Evolutionary conservation across 73 alveolate genomes (phyloP).

Genomic region (Paramecium primaurelia): DNA sequence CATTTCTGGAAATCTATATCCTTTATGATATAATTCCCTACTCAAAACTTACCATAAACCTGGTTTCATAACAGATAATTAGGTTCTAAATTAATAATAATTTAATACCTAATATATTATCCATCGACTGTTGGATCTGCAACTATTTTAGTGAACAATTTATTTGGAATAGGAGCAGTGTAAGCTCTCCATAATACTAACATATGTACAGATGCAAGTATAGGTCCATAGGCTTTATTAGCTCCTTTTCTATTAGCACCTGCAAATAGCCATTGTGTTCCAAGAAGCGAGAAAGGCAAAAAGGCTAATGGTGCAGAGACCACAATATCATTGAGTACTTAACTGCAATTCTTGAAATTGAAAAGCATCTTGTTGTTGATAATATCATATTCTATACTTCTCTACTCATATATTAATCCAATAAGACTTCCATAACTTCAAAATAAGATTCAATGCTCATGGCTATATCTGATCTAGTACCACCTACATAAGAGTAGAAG

Average conservation of each 20-base stretch:
- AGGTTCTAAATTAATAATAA: neutral
- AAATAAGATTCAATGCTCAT: neutral
- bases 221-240: neutral
- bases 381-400: neutral
- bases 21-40: conserved; percentile 27
- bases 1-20: conserved; percentile 52
- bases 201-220: neutral
- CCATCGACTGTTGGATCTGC: conserved; percentile 45
- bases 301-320: neutral
- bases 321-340: neutral
- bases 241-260: neutral
- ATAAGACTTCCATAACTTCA: conserved; percentile 27
- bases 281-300: neutral
- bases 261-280: neutral
- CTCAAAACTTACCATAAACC: conserved; percentile 4
- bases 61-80: conserved; percentile 30
- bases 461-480: neutral
- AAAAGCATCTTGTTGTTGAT: neutral
- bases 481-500: conserved; percentile 28
- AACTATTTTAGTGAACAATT: conserved; percentile 8
- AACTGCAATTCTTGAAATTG: conserved; percentile 17
- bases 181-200: conserved; percentile 35
- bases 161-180: conserved; percentile 12
- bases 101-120: conserved; percentile 24
- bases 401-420: conserved; percentile 51